phyloP scores from a whole-genome alignment of 1,284 basidiomycete genomes.

The Leccinum laetum region DNA sequence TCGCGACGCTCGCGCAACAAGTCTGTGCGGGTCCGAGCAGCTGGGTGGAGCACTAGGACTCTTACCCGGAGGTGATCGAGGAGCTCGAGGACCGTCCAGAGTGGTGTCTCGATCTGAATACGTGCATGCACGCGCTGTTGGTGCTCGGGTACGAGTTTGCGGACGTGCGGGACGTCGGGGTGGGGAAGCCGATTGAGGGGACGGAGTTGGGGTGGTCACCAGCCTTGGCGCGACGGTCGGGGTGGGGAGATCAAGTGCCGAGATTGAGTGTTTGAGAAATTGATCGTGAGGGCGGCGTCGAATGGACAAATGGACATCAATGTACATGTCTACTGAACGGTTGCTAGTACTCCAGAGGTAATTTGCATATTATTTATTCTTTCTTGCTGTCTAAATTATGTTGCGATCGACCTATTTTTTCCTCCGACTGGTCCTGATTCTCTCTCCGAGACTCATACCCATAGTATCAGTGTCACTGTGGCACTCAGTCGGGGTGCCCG shows the following conservation, averaged over 20 bases:
- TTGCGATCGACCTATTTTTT: not conserved
- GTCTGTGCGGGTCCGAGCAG: conserved; percentile 70
- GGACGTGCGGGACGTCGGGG: conserved; percentile 63
- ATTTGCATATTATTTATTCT: not conserved
- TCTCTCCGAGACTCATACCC: too few species aligned
- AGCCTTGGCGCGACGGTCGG: conserved; percentile 82
- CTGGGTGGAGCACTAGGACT: conserved; percentile 63
- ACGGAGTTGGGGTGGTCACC: conserved; percentile 92
- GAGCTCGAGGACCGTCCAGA: conserved; percentile 88
- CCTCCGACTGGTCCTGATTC: too few species aligned
- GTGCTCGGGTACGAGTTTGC: conserved; percentile 84
- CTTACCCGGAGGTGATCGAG: conserved; percentile 55
- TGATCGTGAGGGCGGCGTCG: not conserved
- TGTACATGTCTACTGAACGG: not conserved
- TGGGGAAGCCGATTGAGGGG: conserved; percentile 88
- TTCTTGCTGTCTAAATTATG: not conserved
- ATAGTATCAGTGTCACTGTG: not conserved
- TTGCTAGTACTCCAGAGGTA: not conserved
- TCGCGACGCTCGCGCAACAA: conserved; percentile 65
- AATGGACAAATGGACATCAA: not conserved
- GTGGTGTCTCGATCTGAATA: conserved; percentile 88
- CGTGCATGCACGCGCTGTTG: conserved; percentile 91
- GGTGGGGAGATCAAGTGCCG: conserved; percentile 55
- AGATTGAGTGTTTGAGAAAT: conserved; percentile 6
- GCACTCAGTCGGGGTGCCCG: too few species aligned